Evolutionary conservation across 176 grass and related monocot genomes (phyloP).

Genomic region (Triticum aestivum): IWGSC_CS_RefSeq_v2.1 NC_057801.1:730654776-730655275

Average conservation of each 20-base stretch:
- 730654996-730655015: conserved; percentile 68
- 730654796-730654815: not conserved
- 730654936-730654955: conserved; percentile 27
- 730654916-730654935: conserved; percentile 85
- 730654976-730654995: conserved; percentile 53
- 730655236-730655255: conserved; percentile 86
- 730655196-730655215: conserved; percentile 62
- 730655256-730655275: conserved; percentile 63
- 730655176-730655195: conserved; percentile 41
- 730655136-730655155: conserved; percentile 25
- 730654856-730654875: conserved; percentile 50
- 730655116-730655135: conserved; percentile 61
- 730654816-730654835: not conserved
- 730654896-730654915: conserved; percentile 90
- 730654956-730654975: conserved; percentile 31
- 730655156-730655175: not conserved
- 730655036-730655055: conserved; percentile 75
- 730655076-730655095: conserved; percentile 79
- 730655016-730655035: conserved; percentile 77
- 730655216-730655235: conserved; percentile 78
- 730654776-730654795: not conserved
- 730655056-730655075: conserved; percentile 74
- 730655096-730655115: conserved; percentile 39
- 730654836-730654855: conserved; percentile 85
- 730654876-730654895: conserved; percentile 73